These are phyloP conservation scores for Cryptosporidium muris DNA, from an alignment of 169 alveolate species.

Conservation along the genomic window DNA sequence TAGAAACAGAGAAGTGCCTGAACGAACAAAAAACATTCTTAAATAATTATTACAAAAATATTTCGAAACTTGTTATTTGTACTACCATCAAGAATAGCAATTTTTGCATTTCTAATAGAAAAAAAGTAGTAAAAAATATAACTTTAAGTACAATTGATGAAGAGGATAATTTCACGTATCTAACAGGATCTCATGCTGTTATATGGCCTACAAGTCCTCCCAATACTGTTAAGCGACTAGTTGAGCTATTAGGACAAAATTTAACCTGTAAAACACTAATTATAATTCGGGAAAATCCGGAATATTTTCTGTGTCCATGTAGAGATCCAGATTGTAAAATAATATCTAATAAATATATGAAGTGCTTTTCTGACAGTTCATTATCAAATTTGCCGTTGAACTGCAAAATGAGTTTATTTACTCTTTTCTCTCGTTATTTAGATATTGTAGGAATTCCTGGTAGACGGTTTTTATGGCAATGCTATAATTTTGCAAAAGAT, in stretches of 20 bases:
- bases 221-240: conserved; percentile 7
- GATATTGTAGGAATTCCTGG: conserved; percentile 56
- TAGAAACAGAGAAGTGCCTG: conserved; percentile 9
- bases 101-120: neutral
- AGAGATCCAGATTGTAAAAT: neutral
- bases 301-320: conserved; percentile 28
- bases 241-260: conserved; percentile 7
- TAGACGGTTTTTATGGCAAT: conserved; percentile 27
- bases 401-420: conserved; percentile 13
- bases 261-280: conserved; percentile 4
- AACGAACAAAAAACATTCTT: conserved; percentile 8
- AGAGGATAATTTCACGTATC: neutral
- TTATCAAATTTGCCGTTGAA: conserved; percentile 1
- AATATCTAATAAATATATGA: neutral
- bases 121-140: neutral
- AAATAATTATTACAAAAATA: neutral
- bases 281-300: conserved; percentile 1
- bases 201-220: conserved; percentile 61
- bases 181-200: conserved; percentile 42
- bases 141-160: conserved; percentile 3
- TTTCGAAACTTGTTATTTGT: neutral
- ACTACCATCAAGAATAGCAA: neutral
- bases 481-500: conserved; percentile 9
- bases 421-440: conserved; percentile 44
- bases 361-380: conserved; percentile 8